Conservation (phyloP, 2,329 filamentous ascomycete genomes). For the Pyricularia grisea region DNA sequence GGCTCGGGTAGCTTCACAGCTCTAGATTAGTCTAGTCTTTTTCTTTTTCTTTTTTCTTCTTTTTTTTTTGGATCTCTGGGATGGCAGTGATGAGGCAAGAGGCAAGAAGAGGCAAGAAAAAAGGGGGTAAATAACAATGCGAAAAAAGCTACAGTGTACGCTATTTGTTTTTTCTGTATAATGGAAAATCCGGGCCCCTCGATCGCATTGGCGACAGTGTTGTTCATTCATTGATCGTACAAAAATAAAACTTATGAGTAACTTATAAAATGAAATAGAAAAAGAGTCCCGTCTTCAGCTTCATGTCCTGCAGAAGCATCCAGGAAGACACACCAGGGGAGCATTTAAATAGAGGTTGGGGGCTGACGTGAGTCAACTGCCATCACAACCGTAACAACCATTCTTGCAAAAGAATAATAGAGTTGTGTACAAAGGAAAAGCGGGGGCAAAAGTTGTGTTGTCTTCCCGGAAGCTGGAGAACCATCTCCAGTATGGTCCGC, state of each 20-base stretch:
- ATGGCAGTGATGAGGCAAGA: too few species aligned
- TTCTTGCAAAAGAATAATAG: neutral
- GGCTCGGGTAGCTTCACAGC: neutral
- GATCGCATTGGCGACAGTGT: neutral
- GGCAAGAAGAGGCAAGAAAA: too few species aligned
- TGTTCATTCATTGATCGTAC: neutral
- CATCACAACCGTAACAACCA: neutral
- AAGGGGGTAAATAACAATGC: neutral
- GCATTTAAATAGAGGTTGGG: neutral
- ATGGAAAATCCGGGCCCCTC: neutral
- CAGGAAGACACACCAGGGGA: neutral
- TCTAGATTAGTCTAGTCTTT: too few species aligned
- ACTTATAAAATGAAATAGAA: neutral
- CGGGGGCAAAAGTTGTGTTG: neutral
- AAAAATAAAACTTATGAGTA: neutral
- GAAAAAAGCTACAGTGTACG: neutral
- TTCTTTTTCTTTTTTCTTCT: too few species aligned
- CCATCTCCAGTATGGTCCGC: neutral
- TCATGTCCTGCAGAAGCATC: neutral
- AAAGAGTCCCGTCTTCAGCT: neutral
- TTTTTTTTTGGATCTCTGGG: too few species aligned
- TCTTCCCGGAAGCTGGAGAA: neutral
- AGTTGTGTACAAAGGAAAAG: neutral
- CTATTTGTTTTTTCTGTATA: neutral
- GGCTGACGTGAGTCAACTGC: neutral